Percentiles rank a stretch among this genome's conserved stretches.
Evolutionary conservation across 2,329 filamentous ascomycete genomes (phyloP).

Genomic region (Aspergillus ochraceus): DNA sequence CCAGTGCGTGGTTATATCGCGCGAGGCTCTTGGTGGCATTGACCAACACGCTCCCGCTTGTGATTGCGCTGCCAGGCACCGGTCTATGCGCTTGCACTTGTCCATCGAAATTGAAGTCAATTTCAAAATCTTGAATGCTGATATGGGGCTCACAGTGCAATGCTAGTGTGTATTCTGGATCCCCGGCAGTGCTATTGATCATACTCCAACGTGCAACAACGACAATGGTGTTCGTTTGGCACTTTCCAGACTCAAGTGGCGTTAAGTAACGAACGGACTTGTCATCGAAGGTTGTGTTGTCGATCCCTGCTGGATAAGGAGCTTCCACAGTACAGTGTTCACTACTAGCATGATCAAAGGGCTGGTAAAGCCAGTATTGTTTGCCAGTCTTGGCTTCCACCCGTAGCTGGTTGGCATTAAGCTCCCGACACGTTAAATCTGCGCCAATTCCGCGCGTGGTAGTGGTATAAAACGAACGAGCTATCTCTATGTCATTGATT

Average conservation of each 20-base stretch:
- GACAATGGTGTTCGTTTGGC: background rate
- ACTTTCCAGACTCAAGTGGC: background rate
- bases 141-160: constrained; percentile 7
- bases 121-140: background rate
- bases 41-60: background rate
- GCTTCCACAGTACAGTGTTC: background rate
- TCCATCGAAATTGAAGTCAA: constrained; percentile 1
- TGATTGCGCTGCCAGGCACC: background rate
- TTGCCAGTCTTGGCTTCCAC: background rate
- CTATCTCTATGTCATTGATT: background rate
- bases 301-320: background rate
- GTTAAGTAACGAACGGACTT: background rate
- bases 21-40: background rate
- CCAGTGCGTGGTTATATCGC: background rate
- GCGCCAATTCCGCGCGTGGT: constrained; percentile 3
- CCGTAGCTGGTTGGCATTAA: background rate
- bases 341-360: background rate
- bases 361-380: background rate
- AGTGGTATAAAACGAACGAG: background rate
- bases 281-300: background rate
- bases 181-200: too few species aligned
- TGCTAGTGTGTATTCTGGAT: background rate
- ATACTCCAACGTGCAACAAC: background rate
- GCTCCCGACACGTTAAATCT: background rate
- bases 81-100: background rate